A percentile compares a stretch with the other conserved stretches of the same genome.
Evolutionary conservation across 495 filamentous ascomycete species (phyloP).

Genomic region (Thozetella sp.): DNA sequence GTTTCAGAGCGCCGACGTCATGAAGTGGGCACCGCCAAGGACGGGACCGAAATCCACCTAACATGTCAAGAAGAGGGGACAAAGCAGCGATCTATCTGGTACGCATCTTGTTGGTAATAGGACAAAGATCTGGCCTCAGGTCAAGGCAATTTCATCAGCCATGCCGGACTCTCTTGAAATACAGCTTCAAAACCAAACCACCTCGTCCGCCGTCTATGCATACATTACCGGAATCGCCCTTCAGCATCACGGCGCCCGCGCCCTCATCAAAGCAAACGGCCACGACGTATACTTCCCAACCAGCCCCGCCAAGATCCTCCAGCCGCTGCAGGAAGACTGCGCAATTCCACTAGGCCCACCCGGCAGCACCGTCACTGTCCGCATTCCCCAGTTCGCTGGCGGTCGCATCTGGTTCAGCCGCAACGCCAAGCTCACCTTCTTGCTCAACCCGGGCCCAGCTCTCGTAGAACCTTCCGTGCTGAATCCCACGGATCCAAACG

Average conservation of each 20-base stretch:
- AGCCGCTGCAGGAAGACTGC: conserved; percentile 59
- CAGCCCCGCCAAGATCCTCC: conserved; percentile 33
- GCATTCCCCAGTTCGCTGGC: conserved; percentile 70
- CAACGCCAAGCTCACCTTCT: conserved; percentile 63
- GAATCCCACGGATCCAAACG: conserved; percentile 71
- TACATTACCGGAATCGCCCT: conserved; percentile 48
- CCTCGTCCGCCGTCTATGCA: conserved; percentile 29
- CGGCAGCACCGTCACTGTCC: conserved; percentile 59
- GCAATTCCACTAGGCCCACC: conserved; percentile 68
- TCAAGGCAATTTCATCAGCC: no score
- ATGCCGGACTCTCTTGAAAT: conserved; percentile 43
- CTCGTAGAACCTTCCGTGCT: conserved; percentile 76
- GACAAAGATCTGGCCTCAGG: no score
- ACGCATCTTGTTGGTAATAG: no score
- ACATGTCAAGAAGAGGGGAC: no score
- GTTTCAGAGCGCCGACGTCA: no score
- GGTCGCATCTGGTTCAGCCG: conserved; percentile 72
- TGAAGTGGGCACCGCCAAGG: no score
- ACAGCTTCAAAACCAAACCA: conserved; percentile 36
- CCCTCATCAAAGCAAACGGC: conserved; percentile 33
- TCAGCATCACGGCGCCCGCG: conserved; percentile 30
- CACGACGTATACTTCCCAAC: conserved; percentile 35
- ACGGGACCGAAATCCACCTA: no score
- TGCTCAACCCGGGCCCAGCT: conserved; percentile 70
- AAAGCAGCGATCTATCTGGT: no score